A percentile compares a stretch with the other conserved stretches of the same genome.
These are phyloP conservation scores for Rhizopus delemar DNA, from an alignment of 371 early-diverging fungal genomes.

Conservation along the genomic window DNA sequence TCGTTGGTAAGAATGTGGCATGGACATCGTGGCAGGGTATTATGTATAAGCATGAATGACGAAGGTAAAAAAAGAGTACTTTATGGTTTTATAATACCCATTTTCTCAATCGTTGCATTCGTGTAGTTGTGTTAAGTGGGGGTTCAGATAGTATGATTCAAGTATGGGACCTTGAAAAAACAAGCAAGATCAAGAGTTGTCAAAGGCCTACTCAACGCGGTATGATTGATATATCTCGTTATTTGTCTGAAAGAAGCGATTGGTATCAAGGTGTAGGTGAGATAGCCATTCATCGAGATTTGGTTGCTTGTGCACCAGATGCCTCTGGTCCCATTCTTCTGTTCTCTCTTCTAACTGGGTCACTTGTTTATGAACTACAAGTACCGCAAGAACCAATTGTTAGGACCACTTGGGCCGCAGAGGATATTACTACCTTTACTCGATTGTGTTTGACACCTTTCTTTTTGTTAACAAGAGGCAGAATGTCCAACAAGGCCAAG, in stretches of 20 bases:
- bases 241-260: slow-evolving; percentile 45
- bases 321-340: slow-evolving; percentile 55
- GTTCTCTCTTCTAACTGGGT: slow-evolving; percentile 59
- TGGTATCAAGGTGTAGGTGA: slow-evolving; percentile 62
- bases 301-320: slow-evolving; percentile 61
- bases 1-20: slow-evolving; percentile 47
- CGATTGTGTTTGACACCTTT: slow-evolving; percentile 58
- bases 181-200: not conserved
- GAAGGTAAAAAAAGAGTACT: slow-evolving; percentile 29
- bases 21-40: slow-evolving; percentile 55
- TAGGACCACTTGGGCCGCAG: slow-evolving; percentile 20
- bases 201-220: slow-evolving; percentile 30
- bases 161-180: slow-evolving; percentile 55
- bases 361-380: slow-evolving; percentile 52
- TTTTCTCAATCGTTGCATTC: not conserved
- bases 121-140: slow-evolving; percentile 57
- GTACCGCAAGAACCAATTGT: slow-evolving; percentile 2
- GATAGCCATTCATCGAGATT: slow-evolving; percentile 50
- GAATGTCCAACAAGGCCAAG: slow-evolving; percentile 10
- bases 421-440: slow-evolving; percentile 37
- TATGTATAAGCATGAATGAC: slow-evolving; percentile 59
- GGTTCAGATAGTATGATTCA: slow-evolving; percentile 56
- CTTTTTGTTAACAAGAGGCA: slow-evolving; percentile 55
- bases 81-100: not conserved
- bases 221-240: slow-evolving; percentile 45